These are phyloP conservation scores for Aspergillus hiratsukae DNA, from an alignment of 2,329 filamentous ascomycete genomes.

Conservation along the genomic window DNA sequence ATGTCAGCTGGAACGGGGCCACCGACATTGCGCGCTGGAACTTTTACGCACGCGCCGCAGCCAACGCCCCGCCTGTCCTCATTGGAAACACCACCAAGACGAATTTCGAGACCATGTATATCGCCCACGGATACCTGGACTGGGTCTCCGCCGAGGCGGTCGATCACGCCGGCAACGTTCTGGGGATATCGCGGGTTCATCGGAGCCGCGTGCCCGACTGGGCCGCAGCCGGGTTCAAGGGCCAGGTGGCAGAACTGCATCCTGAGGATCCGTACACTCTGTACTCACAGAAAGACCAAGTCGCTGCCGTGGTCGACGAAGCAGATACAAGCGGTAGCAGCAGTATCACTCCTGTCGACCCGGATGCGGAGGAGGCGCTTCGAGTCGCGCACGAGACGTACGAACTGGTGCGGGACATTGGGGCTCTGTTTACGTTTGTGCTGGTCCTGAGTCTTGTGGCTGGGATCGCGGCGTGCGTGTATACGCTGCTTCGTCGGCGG, in stretches of 20 bases:
- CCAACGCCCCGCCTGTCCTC: slow-evolving; percentile 19
- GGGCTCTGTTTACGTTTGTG: neutral
- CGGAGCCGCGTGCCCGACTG: slow-evolving; percentile 12
- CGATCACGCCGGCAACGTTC: slow-evolving; percentile 15
- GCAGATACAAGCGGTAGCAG: neutral
- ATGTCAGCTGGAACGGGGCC: slow-evolving; percentile 37
- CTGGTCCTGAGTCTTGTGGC: neutral
- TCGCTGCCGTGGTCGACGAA: neutral
- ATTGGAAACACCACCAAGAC: slow-evolving; percentile 23
- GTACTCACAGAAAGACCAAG: neutral
- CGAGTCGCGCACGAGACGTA: neutral
- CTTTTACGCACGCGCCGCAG: slow-evolving; percentile 27
- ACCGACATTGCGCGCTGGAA: slow-evolving; percentile 34
- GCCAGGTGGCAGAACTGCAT: neutral
- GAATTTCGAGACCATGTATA: slow-evolving; percentile 32
- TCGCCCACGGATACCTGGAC: slow-evolving; percentile 24
- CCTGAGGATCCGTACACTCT: slow-evolving; percentile 4
- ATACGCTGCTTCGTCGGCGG: neutral
- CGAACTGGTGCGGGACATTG: neutral
- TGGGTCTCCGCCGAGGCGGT: slow-evolving; percentile 25
- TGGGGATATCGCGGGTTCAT: slow-evolving; percentile 17
- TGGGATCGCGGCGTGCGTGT: neutral
- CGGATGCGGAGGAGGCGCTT: neutral
- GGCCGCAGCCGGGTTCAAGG: slow-evolving; percentile 9
- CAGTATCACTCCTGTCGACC: neutral